Conservation (phyloP, 352 stramenopile species). For the Globisporangium yorkense region DNA sequence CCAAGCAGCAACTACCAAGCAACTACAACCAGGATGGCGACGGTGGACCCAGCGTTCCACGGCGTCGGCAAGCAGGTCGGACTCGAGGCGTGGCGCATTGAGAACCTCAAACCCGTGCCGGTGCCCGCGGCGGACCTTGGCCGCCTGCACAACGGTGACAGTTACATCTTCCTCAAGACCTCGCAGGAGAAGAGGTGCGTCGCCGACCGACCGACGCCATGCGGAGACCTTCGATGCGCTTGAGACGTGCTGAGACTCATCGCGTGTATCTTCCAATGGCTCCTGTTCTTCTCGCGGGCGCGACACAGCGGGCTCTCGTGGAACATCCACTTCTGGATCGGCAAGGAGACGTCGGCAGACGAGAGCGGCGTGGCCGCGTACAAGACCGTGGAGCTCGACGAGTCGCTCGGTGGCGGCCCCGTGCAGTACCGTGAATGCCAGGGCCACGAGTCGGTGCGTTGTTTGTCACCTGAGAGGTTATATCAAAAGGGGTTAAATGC, state of each 20-base stretch:
- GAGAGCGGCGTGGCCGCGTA: slow-evolving; percentile 94
- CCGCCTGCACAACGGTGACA: slow-evolving; percentile 94
- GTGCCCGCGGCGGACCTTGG: slow-evolving; percentile 56
- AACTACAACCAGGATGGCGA: slow-evolving; percentile 30
- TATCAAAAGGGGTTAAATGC: background rate
- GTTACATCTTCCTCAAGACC: slow-evolving; percentile 95
- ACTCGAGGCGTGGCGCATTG: slow-evolving; percentile 81
- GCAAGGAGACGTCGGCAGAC: slow-evolving; percentile 87
- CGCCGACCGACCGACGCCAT: background rate
- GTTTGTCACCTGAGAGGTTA: background rate
- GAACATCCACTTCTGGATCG: slow-evolving; percentile 97
- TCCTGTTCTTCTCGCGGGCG: background rate
- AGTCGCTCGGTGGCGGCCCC: slow-evolving; percentile 85
- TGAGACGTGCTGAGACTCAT: background rate
- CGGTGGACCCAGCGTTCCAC: slow-evolving; percentile 52
- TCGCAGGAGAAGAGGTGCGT: slow-evolving; percentile 35
- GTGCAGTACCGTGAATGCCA: slow-evolving; percentile 91
- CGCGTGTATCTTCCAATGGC: background rate
- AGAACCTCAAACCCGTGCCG: slow-evolving; percentile 69
- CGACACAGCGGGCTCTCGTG: slow-evolving; percentile 51
- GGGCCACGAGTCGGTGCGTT: slow-evolving; percentile 54
- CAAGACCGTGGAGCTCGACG: slow-evolving; percentile 96
- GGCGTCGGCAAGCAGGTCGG: slow-evolving; percentile 54
- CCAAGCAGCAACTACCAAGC: background rate
- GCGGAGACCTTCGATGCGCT: too few relatives aligned